Conservation (phyloP, 2,329 filamentous ascomycete species). For the Boeremia lycopersici region DNA sequence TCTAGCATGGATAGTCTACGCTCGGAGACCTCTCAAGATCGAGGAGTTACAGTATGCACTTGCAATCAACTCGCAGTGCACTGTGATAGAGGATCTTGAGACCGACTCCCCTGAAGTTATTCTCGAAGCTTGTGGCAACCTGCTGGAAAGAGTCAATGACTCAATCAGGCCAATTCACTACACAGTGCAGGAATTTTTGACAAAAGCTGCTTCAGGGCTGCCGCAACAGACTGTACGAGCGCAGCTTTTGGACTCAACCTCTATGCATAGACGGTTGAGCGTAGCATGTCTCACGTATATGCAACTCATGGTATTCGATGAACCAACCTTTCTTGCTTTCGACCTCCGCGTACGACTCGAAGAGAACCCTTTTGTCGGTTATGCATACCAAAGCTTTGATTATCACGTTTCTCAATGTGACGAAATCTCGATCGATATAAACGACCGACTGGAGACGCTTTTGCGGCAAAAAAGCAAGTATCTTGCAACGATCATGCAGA, state of each 20-base stretch:
- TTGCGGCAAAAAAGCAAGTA: conserved; percentile 6
- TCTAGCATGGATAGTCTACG: conserved; percentile 25
- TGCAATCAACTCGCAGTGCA: conserved; percentile 8
- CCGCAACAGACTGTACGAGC: conserved; percentile 2
- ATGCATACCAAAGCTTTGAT: conserved; percentile 19
- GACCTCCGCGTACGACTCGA: neutral
- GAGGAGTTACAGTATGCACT: conserved; percentile 21
- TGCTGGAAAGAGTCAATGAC: conserved; percentile 18
- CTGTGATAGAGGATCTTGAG: conserved; percentile 8
- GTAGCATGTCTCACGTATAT: conserved; percentile 20
- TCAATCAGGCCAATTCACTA: conserved; percentile 27
- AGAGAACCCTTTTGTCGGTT: conserved; percentile 1
- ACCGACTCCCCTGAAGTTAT: conserved; percentile 18
- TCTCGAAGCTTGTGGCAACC: conserved; percentile 26
- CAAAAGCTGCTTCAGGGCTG: neutral
- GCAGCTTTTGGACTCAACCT: conserved; percentile 12
- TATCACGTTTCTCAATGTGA: conserved; percentile 18
- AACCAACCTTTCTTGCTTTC: neutral
- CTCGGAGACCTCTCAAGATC: conserved; percentile 20
- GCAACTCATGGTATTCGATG: conserved; percentile 2
- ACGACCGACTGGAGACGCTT: conserved; percentile 11
- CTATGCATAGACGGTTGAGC: conserved; percentile 14
- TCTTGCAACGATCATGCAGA: conserved; percentile 24
- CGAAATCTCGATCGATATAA: neutral
- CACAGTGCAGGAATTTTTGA: conserved; percentile 31